Evolutionary conservation across 78 protist species (phyloP).

Genomic region (Mastigamoeba balamuthi): DNA sequence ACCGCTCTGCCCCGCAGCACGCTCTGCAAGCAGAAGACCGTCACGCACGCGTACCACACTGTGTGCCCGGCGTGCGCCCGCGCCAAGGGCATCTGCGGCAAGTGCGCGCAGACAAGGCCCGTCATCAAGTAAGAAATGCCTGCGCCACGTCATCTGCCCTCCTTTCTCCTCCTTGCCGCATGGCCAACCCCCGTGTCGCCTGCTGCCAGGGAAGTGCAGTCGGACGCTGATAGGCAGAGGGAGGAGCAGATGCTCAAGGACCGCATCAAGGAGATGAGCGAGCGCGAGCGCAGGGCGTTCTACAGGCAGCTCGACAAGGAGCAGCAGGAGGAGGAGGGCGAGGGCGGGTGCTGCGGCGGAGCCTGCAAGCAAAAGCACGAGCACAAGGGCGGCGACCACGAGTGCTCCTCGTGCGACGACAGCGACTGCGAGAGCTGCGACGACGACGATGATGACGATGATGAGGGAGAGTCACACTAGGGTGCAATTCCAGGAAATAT

Average conservation of each 20-base stretch:
- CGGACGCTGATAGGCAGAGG: slow-evolving; percentile 4
- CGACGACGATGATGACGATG: slow-evolving; percentile 9
- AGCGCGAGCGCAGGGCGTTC: slow-evolving; percentile 53
- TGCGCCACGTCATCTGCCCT: slow-evolving; percentile 2
- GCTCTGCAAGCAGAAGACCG: slow-evolving; percentile 8
- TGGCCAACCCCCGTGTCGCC: neutral
- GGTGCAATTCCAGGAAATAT: neutral
- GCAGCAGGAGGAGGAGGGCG: slow-evolving; percentile 6
- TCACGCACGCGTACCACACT: slow-evolving; percentile 55
- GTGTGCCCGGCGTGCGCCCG: too few relatives aligned
- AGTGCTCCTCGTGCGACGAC: neutral
- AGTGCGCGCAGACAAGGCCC: too few relatives aligned
- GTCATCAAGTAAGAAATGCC: too few relatives aligned
- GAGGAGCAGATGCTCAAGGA: slow-evolving; percentile 29
- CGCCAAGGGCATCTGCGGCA: too few relatives aligned
- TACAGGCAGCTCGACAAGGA: slow-evolving; percentile 31
- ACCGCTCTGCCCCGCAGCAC: neutral
- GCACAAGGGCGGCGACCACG: too few relatives aligned
- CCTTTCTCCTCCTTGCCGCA: neutral
- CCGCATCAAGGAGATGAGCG: slow-evolving; percentile 30
- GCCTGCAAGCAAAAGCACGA: neutral
- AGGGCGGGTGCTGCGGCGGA: neutral
- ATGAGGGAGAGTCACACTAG: neutral
- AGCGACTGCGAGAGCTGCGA: slow-evolving; percentile 4
- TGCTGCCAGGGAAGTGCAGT: slow-evolving; percentile 7